phyloP scores from a whole-genome alignment of 257 asterid species.

The Gynochthodes officinalis region DNA sequence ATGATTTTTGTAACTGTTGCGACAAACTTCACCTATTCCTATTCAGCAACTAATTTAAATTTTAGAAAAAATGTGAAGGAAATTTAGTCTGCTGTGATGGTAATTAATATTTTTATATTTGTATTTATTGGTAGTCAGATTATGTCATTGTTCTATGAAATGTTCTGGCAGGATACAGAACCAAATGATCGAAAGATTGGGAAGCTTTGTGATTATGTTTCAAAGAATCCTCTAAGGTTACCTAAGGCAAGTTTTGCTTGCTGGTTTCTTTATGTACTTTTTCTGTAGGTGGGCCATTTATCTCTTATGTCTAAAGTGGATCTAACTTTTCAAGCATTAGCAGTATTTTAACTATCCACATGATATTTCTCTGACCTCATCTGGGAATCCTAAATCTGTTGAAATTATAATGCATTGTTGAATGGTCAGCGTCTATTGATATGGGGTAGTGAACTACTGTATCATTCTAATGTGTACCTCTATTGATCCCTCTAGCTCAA shows the following conservation, averaged over 20 bases:
- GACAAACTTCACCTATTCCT: not conserved
- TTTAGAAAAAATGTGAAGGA: not conserved
- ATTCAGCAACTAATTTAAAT: not conserved
- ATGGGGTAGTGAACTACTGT: not conserved
- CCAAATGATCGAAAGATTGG: constrained; percentile 47
- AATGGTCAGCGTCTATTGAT: not conserved
- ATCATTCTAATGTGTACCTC: not conserved
- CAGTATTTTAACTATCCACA: not conserved
- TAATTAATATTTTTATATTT: no score
- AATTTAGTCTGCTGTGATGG: not conserved
- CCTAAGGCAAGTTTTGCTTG: constrained; percentile 36
- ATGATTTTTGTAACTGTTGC: not conserved
- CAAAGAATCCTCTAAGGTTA: constrained; percentile 42
- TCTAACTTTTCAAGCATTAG: not conserved
- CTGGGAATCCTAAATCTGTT: not conserved
- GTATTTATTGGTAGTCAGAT: not conserved
- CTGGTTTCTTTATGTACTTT: not conserved
- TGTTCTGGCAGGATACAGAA: constrained; percentile 35
- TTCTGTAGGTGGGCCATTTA: not conserved
- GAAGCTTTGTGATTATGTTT: constrained; percentile 49
- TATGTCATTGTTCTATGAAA: not conserved
- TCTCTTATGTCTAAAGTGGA: not conserved
- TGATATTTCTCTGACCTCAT: not conserved
- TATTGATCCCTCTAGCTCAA: not conserved
- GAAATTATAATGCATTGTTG: not conserved